Evolutionary conservation across 805 yeast species (phyloP).

Genomic region (Candida sithepensis): DNA sequence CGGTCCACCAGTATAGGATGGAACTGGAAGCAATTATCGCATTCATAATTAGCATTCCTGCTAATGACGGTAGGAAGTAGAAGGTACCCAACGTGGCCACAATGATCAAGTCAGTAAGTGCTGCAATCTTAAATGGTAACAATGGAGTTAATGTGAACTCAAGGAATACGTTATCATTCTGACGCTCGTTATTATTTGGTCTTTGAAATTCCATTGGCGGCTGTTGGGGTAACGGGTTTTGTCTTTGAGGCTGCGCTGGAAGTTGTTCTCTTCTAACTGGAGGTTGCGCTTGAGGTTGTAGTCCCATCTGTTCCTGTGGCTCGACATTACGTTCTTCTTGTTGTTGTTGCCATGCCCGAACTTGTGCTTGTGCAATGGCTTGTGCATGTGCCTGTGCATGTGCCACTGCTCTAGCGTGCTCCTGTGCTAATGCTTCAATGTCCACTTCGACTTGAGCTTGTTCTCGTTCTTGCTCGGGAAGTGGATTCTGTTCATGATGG

Average conservation of each 20-base stretch:
- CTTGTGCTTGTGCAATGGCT: background rate
- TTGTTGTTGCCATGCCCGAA: too few relatives aligned
- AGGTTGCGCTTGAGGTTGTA: background rate
- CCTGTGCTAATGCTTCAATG: background rate
- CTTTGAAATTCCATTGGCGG: background rate
- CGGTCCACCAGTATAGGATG: slow-evolving; percentile 1
- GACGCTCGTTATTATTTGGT: background rate
- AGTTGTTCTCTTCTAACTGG: background rate
- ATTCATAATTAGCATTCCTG: slow-evolving; percentile 21
- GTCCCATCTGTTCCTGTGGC: background rate
- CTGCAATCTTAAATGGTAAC: slow-evolving; percentile 18
- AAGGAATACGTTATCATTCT: slow-evolving; percentile 10
- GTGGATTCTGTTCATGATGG: background rate
- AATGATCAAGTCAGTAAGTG: slow-evolving; percentile 19
- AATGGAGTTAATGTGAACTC: slow-evolving; percentile 13
- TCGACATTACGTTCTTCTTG: background rate
- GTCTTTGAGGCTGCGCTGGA: background rate
- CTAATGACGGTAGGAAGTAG: slow-evolving; percentile 23
- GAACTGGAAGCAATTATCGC: slow-evolving; percentile 4
- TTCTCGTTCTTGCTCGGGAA: background rate
- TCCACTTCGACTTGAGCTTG: background rate
- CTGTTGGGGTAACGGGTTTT: background rate
- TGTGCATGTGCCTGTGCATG: background rate
- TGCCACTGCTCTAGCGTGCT: background rate
- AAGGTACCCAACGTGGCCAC: slow-evolving; percentile 19